Evolutionary conservation across 805 yeast genomes (phyloP).

Genomic region (Hermanozyma aechmeae): DNA sequence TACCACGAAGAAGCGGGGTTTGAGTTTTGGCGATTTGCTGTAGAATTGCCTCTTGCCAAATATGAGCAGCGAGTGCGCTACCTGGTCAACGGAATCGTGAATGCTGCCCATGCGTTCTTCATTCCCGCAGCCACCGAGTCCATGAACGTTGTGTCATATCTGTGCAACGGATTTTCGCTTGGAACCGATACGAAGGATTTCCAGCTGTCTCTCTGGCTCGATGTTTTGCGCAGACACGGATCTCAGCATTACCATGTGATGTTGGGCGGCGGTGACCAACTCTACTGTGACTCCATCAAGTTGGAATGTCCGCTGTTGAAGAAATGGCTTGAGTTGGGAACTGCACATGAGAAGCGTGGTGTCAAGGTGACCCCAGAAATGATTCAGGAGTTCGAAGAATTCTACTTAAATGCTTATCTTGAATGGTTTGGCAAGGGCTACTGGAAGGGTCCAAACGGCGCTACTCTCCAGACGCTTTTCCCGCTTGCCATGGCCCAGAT

Average conservation of each 20-base stretch:
- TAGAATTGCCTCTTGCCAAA: conserved; percentile 39
- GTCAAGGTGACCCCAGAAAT: conserved; percentile 39
- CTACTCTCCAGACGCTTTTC: conserved; percentile 55
- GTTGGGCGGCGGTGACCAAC: conserved; percentile 97
- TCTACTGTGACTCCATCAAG: conserved; percentile 79
- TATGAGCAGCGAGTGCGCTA: conserved; percentile 60
- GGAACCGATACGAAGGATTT: conserved; percentile 57
- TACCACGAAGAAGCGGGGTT: conserved; percentile 35
- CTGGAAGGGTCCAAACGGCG: conserved; percentile 66
- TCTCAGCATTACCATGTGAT: conserved; percentile 70
- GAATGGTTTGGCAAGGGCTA: conserved; percentile 88
- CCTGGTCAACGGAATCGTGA: conserved; percentile 7
- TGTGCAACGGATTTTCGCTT: conserved; percentile 87
- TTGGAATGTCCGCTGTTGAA: conserved; percentile 42
- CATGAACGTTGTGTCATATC: conserved; percentile 75
- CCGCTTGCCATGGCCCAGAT: conserved; percentile 75
- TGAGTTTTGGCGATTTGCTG: conserved; percentile 57
- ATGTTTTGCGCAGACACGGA: conserved; percentile 63
- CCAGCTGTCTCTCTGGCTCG: conserved; percentile 78
- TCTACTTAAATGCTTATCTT: conserved; percentile 65
- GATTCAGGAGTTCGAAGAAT: conserved; percentile 46
- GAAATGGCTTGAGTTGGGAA: conserved; percentile 55
- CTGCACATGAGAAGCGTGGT: conserved; percentile 32
- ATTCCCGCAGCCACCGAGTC: conserved; percentile 56
- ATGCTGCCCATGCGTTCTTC: conserved; percentile 37